Base-by-base conservation (phyloP, 257 asterid genomes). In the Solanum dulcamara region DNA sequence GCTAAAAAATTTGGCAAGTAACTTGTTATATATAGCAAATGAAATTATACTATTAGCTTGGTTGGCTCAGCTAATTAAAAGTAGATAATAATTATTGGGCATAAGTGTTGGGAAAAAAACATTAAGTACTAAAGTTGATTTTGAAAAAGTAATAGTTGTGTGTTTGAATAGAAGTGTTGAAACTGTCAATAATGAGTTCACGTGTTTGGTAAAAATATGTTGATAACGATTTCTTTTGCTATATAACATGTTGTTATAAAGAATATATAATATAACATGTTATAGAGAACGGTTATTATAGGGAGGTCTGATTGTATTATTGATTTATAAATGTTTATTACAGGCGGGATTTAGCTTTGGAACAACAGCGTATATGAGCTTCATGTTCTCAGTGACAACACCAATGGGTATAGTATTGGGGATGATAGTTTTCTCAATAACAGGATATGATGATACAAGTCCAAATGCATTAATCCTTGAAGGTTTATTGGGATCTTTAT, bases 281-380 rank as follows among this genome's bases (percentile, higher is more conserved):
- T 53, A 53, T 1, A 0, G 26, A 8, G 5, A 5, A 55, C 6
- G 0, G 0, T 55, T 55, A 22, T 55, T 55, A 22, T 0, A 20
- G 0, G 22, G 64, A 55, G 4, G 0, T 2, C 9, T 60, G 1
- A 60, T 18, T 24, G 8, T n/a, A 40, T 40, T 40, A 40, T 40
- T 15, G 64, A 55, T n/a, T 20, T 18, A 1, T 53, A 18, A 18
- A 20, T 15, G 3, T 67, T 35, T 4, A 62, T 53, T 17, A 72
- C 92, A 90, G 92, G 92, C 92, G 12, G 90, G 92, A 9, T 90
- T 90, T 87, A 88, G 89, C 87, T 55, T 88, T 3, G 87, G 86
- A 75, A 90, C 90, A 17, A 90, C 90, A 24, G 89, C 87, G 2
- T 90, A 90, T 46, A 90, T 90, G 92, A 88, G 90, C 86, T 85